Evolutionary conservation across 495 filamentous ascomycete genomes (phyloP).

Genomic region (Pyronema omphalodes): DNA sequence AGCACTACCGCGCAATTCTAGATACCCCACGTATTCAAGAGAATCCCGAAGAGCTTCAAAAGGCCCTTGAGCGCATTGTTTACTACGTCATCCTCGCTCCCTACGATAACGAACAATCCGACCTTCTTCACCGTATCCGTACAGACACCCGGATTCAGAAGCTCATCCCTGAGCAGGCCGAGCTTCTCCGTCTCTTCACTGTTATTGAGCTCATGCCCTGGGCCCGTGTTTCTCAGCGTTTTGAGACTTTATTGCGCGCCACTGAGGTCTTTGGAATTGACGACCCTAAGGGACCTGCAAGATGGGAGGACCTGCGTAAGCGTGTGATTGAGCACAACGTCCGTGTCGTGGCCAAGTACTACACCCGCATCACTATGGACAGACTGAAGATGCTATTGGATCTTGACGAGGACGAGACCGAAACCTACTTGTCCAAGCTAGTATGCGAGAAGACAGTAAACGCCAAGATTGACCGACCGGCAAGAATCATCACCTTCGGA

Average conservation of each 20-base stretch:
- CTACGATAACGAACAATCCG: conserved; percentile 96
- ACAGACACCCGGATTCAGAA: conserved; percentile 34
- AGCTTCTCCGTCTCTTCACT: conserved; percentile 80
- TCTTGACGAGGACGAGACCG: conserved; percentile 83
- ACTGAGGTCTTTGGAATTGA: conserved; percentile 73
- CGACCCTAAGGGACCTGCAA: conserved; percentile 57
- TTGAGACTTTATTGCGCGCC: conserved; percentile 69
- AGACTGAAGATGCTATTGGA: conserved; percentile 79
- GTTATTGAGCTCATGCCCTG: conserved; percentile 95
- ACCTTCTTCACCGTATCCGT: conserved; percentile 84
- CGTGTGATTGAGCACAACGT: conserved; percentile 99
- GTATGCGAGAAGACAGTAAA: conserved; percentile 94
- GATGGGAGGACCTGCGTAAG: conserved; percentile 89
- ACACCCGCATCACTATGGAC: conserved; percentile 84
- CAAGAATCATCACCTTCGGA: conserved; percentile 77
- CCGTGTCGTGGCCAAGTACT: conserved; percentile 92
- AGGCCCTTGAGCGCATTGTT: conserved; percentile 81
- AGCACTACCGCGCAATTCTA: conserved; percentile 87
- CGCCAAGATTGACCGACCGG: conserved; percentile 91
- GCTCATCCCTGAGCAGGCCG: conserved; percentile 27
- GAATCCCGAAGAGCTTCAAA: conserved; percentile 60
- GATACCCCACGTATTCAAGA: conserved; percentile 88
- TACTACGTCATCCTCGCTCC: conserved; percentile 94
- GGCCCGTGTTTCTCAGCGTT: conserved; percentile 74
- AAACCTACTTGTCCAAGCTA: conserved; percentile 89